These are phyloP conservation scores for Solanum chmielewskii DNA, from an alignment of 257 asterid species.

Conservation along the genomic window DNA sequence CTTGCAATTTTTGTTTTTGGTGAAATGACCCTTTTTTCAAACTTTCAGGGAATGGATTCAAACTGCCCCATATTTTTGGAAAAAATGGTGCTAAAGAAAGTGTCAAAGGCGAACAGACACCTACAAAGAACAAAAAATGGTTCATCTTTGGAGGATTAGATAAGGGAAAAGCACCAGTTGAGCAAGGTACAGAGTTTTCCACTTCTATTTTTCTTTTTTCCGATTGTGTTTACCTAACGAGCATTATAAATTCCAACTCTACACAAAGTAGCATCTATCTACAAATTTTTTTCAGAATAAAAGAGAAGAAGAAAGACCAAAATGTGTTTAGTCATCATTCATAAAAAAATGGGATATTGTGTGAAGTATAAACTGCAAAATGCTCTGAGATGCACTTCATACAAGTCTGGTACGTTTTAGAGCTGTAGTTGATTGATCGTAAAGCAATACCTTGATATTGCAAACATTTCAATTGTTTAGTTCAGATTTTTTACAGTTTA, in stretches of 20 bases:
- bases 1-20: not conserved
- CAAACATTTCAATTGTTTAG: not conserved
- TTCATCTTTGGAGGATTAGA: conserved; percentile 33
- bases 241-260: not conserved
- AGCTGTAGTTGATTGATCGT: not conserved
- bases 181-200: conserved; percentile 35
- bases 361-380: not conserved
- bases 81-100: conserved; percentile 21
- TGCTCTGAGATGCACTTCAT: not conserved
- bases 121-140: conserved; percentile 38
- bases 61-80: conserved; percentile 27
- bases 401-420: not conserved
- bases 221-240: not conserved
- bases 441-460: not conserved
- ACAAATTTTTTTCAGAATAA: not conserved
- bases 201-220: not conserved
- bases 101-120: conserved; percentile 20
- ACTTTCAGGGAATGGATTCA: conserved; percentile 54
- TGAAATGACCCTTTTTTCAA: not conserved
- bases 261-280: not conserved
- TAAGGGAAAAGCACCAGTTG: conserved; percentile 24
- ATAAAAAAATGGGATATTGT: not conserved
- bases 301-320: not conserved
- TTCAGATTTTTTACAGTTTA: not conserved
- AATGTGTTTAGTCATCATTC: not conserved